Evolutionary conservation across 2,329 filamentous ascomycete species (phyloP).

Genomic region (Cordyceps javanica): DNA sequence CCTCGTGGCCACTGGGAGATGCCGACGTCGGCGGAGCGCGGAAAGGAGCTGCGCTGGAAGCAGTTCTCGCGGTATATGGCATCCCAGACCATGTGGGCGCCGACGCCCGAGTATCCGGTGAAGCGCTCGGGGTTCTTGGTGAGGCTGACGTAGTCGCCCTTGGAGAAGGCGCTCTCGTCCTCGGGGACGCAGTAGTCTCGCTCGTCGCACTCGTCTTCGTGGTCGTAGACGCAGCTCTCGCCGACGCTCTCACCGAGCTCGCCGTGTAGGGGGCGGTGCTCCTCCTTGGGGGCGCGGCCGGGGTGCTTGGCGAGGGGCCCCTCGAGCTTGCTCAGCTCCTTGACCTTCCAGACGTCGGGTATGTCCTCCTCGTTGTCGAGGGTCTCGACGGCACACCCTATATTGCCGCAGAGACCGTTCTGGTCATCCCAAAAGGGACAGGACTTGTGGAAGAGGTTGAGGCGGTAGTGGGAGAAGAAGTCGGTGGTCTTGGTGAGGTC

Average conservation of each 20-base stretch:
- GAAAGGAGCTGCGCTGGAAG: constrained; percentile 66
- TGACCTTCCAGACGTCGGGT: constrained; percentile 82
- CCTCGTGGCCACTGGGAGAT: constrained; percentile 35
- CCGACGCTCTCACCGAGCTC: constrained; percentile 79
- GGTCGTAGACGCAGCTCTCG: constrained; percentile 95
- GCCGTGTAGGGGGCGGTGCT: constrained; percentile 73
- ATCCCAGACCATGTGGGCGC: constrained; percentile 88
- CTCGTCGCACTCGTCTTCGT: constrained; percentile 94
- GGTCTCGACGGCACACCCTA: constrained; percentile 91
- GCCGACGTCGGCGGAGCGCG: constrained; percentile 51
- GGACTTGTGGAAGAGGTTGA: constrained; percentile 89
- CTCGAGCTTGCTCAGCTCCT: constrained; percentile 85
- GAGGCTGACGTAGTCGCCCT: constrained; percentile 94
- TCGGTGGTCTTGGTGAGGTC: constrained; percentile 83
- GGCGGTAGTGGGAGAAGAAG: constrained; percentile 95
- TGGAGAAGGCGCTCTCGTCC: constrained; percentile 77
- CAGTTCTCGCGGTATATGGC: constrained; percentile 97
- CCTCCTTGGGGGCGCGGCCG: constrained; percentile 63
- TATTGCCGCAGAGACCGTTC: constrained; percentile 91
- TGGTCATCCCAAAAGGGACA: constrained; percentile 97
- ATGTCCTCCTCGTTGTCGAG: constrained; percentile 94
- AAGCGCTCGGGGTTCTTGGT: constrained; percentile 92
- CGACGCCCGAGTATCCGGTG: constrained; percentile 83
- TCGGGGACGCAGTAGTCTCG: constrained; percentile 95
- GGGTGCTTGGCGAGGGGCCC: constrained; percentile 90